A percentile compares a stretch with the other conserved stretches of the same genome.
These are phyloP conservation scores for Venturia pyrina DNA, from an alignment of 2,329 filamentous ascomycete species.

Conservation along the genomic window DNA sequence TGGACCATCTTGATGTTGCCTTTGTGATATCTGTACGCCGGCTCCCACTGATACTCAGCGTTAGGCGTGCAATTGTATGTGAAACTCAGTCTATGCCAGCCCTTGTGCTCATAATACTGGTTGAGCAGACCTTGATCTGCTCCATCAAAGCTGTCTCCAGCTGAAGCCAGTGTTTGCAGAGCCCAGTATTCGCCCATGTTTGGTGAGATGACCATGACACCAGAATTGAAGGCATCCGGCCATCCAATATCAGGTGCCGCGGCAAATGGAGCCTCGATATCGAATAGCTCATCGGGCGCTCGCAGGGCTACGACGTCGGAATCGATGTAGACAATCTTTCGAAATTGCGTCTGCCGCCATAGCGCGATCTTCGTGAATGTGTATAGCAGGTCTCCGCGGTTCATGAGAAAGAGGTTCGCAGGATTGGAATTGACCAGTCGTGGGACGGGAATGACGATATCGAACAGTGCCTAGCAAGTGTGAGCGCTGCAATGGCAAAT, in stretches of 20 bases:
- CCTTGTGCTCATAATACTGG: slow-evolving; percentile 71
- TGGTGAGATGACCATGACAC: slow-evolving; percentile 83
- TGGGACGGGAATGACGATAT: slow-evolving; percentile 78
- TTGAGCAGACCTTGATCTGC: slow-evolving; percentile 94
- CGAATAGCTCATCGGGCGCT: slow-evolving; percentile 87
- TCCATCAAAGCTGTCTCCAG: slow-evolving; percentile 89
- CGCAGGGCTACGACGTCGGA: slow-evolving; percentile 85
- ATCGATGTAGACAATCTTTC: slow-evolving; percentile 89
- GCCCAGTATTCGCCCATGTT: slow-evolving; percentile 82
- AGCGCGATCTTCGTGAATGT: slow-evolving; percentile 95
- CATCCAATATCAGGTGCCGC: slow-evolving; percentile 92
- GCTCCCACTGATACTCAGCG: slow-evolving; percentile 93
- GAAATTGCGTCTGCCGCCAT: slow-evolving; percentile 84
- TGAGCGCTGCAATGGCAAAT: slow-evolving; percentile 7
- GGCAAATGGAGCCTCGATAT: slow-evolving; percentile 49
- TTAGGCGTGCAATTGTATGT: slow-evolving; percentile 96
- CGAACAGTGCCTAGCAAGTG: slow-evolving; percentile 59
- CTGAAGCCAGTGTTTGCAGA: slow-evolving; percentile 70
- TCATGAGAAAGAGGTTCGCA: slow-evolving; percentile 83
- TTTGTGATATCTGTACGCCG: slow-evolving; percentile 88
- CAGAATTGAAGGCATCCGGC: slow-evolving; percentile 98
- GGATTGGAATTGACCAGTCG: slow-evolving; percentile 67
- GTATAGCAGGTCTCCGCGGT: slow-evolving; percentile 78
- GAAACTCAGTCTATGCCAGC: slow-evolving; percentile 83
- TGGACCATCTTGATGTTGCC: slow-evolving; percentile 83